Base-by-base conservation (phyloP, 352 stramenopile genomes). In the Pythium aquatile region DNA sequence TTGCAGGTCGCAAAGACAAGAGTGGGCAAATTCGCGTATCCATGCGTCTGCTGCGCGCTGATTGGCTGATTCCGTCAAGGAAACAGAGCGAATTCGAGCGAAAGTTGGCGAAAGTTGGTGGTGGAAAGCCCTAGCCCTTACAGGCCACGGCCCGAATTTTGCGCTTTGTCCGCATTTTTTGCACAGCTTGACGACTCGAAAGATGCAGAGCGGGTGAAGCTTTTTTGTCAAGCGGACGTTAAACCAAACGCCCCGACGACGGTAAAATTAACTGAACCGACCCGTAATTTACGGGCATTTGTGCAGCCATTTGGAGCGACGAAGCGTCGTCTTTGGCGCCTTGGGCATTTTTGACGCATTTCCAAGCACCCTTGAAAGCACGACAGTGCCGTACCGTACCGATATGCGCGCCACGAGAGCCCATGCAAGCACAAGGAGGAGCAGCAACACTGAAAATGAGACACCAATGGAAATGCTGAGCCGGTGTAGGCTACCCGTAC, bases 21-120 rank as follows among this genome's bases (percentile, higher is more conserved):
- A 29, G 35, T 48, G 20, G 20, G 40, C 26, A n/a, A 14, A 48
- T 68, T 68, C 60, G 51, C 66, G 57, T 68, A 62, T 72, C 66
- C 58, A 65, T 68, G 66, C 47, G 33, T 10, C 66, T 30, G n/a
- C 14, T 7, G 20, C 16, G 9, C 47, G 37, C 30, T 57, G 59
- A 72, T 72, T 72, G 66, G 66, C 55, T 57, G n/a, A n/a, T n/a
- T 42, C 64, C 63, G 65, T 71, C 65, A 67, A 67, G 59, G 58
- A 70, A 70, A 57, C 55, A 16, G 28, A 47, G 37, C 48, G 62
- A 63, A 61, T 47, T 54, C 40, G 37, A 52, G 17, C 49, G 32
- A 40, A 51, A 47, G 46, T 8, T 20, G 10, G 44, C 29, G 33
- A 58, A 44, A 24, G 20, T 24, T 24, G 20, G 20, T 24, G 20